Conservation (phyloP, 305 asterid genomes). For the Rubia peregrina region DNA sequence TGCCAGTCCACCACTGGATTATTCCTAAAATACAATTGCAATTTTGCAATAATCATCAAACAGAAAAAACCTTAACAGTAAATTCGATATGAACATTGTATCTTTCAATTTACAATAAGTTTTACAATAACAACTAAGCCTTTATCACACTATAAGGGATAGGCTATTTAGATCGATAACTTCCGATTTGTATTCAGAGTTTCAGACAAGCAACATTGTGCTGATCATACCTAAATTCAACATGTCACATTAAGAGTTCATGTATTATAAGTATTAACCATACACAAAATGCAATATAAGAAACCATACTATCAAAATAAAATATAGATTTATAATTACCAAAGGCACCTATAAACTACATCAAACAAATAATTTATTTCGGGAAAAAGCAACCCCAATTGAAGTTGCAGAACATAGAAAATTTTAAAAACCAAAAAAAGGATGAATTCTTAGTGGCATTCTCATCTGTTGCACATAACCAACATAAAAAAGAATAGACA, state of each 20-base stretch:
- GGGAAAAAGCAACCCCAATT: not conserved
- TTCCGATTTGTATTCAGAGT: not conserved
- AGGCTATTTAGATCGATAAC: not conserved
- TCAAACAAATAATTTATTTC: not conserved
- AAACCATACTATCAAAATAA: not conserved
- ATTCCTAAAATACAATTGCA: not conserved
- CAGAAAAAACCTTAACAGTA: not conserved
- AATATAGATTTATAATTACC: not conserved
- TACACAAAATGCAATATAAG: slow-evolving; percentile 1
- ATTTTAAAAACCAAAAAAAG: not conserved
- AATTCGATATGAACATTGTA: not conserved
- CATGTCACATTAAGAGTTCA: slow-evolving; percentile 7
- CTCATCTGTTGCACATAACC: not conserved
- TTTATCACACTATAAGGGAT: not conserved
- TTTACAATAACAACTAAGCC: not conserved
- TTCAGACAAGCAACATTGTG: not conserved
- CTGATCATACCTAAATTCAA: not conserved
- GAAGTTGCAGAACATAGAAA: not conserved
- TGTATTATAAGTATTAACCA: slow-evolving; percentile 7
- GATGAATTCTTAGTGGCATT: not conserved
- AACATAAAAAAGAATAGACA: not conserved
- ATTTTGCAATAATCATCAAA: not conserved
- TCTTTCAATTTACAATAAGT: slow-evolving; percentile 1
- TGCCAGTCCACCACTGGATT: not conserved
- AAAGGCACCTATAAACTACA: slow-evolving; percentile 3